A percentile compares a stretch with the other conserved stretches of the same genome.
Evolutionary conservation across 1,139 yeast species (phyloP).

Genomic region (Saccharomyces hybrid): DNA sequence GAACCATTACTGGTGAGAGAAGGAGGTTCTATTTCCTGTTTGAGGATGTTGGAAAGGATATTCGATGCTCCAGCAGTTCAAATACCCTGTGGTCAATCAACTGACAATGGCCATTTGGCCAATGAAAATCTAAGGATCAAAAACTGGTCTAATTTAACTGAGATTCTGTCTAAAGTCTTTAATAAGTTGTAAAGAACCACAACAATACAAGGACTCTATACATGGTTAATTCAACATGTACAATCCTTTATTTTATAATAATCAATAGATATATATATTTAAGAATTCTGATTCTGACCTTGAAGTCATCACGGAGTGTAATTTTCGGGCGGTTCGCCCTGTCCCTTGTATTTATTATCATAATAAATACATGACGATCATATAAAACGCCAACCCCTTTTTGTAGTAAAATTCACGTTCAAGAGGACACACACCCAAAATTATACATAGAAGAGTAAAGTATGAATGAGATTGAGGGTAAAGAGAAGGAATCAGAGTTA

Average conservation of each 20-base stretch:
- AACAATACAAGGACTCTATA: background rate
- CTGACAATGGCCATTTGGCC: conserved; percentile 88
- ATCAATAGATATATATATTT: background rate
- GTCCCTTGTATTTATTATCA: background rate
- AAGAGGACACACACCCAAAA: background rate
- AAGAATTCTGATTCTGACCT: background rate
- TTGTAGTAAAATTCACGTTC: background rate
- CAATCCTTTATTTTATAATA: background rate
- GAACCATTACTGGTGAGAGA: conserved; percentile 81
- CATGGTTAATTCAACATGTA: background rate
- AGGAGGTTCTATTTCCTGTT: conserved; percentile 94
- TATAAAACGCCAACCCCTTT: background rate
- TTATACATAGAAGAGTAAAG: background rate
- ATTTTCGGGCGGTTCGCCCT: background rate
- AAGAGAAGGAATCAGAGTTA: conserved; percentile 2
- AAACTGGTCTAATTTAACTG: conserved; percentile 68
- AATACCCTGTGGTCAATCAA: conserved; percentile 91
- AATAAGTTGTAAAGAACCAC: conserved; percentile 31
- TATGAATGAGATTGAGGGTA: background rate
- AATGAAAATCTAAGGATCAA: conserved; percentile 76
- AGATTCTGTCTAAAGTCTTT: conserved; percentile 52
- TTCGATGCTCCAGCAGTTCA: conserved; percentile 89
- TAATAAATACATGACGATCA: background rate
- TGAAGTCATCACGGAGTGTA: background rate
- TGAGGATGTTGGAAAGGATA: conserved; percentile 72